Conservation (phyloP, 768 basidiomycete species). For the Boletales sp. region DNA sequence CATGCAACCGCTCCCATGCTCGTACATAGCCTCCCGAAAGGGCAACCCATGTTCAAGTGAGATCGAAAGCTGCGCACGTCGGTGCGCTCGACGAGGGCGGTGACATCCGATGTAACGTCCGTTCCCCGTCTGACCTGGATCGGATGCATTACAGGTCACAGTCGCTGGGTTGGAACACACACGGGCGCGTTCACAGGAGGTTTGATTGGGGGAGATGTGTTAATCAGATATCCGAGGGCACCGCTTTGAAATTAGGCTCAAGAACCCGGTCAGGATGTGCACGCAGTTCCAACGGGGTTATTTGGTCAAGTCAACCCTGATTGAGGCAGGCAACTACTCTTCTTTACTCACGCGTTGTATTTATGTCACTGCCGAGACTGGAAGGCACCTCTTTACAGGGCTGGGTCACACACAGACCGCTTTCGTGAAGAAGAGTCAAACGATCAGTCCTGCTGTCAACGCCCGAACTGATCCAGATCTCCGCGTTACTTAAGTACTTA, state of each 20-base stretch:
- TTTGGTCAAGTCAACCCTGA: slow-evolving; percentile 11
- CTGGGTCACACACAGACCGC: slow-evolving; percentile 32
- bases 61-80: too few species aligned
- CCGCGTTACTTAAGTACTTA: slow-evolving; percentile 47
- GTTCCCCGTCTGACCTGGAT: not conserved
- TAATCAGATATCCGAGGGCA: slow-evolving; percentile 37
- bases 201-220: slow-evolving; percentile 23
- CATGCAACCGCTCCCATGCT: slow-evolving; percentile 14
- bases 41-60: too few species aligned
- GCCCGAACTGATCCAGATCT: slow-evolving; percentile 47
- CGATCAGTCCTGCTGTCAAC: slow-evolving; percentile 30
- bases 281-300: slow-evolving; percentile 17
- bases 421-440: slow-evolving; percentile 32
- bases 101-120: not conserved
- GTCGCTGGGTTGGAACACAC: slow-evolving; percentile 27
- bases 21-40: not conserved
- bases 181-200: slow-evolving; percentile 11
- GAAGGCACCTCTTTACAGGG: slow-evolving; percentile 28
- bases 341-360: slow-evolving; percentile 33
- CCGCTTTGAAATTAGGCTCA: slow-evolving; percentile 36
- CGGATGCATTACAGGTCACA: slow-evolving; percentile 8
- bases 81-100: slow-evolving; percentile 1
- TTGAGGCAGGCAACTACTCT: slow-evolving; percentile 22
- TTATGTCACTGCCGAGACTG: slow-evolving; percentile 36
- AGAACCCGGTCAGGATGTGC: slow-evolving; percentile 18